Evolutionary conservation across 306 rosid genomes (phyloP).

Genomic region (Casuarina glauca): DNA sequence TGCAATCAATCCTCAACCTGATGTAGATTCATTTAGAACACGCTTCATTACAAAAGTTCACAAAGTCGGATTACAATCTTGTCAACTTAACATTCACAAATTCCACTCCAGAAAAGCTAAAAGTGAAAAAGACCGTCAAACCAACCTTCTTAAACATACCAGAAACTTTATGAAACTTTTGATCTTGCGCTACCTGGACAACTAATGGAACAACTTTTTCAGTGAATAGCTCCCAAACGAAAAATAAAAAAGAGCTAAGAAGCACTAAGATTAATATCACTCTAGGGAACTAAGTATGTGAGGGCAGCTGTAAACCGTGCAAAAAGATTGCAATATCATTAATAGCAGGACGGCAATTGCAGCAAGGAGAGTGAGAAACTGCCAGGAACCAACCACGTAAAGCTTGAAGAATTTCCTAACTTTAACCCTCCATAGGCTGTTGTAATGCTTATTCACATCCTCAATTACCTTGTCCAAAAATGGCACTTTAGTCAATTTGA

Average conservation of each 20-base stretch:
- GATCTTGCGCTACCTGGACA: constrained; percentile 27
- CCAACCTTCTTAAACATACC: too few species aligned
- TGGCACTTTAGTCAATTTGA: constrained; percentile 60
- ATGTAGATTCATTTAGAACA: too few species aligned
- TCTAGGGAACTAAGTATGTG: constrained; percentile 30
- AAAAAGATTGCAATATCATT: constrained; percentile 45
- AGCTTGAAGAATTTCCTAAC: constrained; percentile 41
- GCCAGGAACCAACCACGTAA: constrained; percentile 67
- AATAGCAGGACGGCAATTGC: constrained; percentile 51
- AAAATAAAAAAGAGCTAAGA: background rate
- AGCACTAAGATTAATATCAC: too few species aligned
- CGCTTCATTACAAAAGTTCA: too few species aligned
- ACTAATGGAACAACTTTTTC: background rate
- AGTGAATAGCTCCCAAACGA: too few species aligned
- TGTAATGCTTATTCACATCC: constrained; percentile 66
- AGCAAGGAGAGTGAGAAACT: constrained; percentile 54
- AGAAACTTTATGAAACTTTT: too few species aligned
- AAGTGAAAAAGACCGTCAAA: constrained; percentile 27
- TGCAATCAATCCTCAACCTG: too few species aligned
- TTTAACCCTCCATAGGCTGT: constrained; percentile 61
- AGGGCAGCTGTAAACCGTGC: constrained; percentile 36
- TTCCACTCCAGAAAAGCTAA: too few species aligned
- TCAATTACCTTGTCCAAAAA: constrained; percentile 68
- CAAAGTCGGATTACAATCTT: too few species aligned
- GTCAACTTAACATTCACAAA: background rate